Evolutionary conservation across 345 rosid genomes (phyloP).

Genomic region (Camelina neglecta): DNA sequence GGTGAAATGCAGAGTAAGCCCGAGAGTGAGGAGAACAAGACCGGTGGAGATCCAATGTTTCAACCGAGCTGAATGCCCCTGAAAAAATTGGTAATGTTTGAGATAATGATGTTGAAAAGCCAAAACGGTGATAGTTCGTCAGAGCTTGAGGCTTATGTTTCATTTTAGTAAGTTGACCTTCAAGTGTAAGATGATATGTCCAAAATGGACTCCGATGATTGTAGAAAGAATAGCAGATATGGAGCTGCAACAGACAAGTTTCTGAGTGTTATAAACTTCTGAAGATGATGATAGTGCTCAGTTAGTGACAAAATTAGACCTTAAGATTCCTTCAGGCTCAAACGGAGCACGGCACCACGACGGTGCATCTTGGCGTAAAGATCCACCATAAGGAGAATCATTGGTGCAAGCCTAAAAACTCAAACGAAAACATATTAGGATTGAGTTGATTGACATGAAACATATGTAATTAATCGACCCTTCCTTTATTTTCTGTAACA

Average conservation of each 20-base stretch:
- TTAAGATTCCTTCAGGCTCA: constrained; percentile 91
- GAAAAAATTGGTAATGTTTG: constrained; percentile 3
- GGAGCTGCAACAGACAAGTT: constrained; percentile 60
- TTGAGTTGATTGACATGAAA: not conserved
- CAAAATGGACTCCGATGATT: constrained; percentile 80
- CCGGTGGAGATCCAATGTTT: constrained; percentile 80
- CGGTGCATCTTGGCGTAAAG: constrained; percentile 63
- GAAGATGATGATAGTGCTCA: not conserved
- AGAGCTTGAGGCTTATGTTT: not conserved
- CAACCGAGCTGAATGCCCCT: constrained; percentile 70
- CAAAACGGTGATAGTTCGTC: not conserved
- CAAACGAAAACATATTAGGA: not conserved
- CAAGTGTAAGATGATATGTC: constrained; percentile 72
- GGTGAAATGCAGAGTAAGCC: constrained; percentile 68
- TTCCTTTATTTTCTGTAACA: not conserved
- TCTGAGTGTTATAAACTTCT: constrained; percentile 2
- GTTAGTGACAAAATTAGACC: constrained; percentile 49
- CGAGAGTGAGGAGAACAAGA: constrained; percentile 57
- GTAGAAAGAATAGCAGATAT: constrained; percentile 80
- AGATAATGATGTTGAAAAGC: not conserved
- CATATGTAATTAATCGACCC: not conserved
- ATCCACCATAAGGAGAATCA: constrained; percentile 67
- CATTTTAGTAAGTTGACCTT: constrained; percentile 52
- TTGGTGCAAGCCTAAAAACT: constrained; percentile 73
- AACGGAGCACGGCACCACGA: constrained; percentile 91